Base-by-base conservation (phyloP, 306 rosid genomes). In the Rosa chinensis region DNA sequence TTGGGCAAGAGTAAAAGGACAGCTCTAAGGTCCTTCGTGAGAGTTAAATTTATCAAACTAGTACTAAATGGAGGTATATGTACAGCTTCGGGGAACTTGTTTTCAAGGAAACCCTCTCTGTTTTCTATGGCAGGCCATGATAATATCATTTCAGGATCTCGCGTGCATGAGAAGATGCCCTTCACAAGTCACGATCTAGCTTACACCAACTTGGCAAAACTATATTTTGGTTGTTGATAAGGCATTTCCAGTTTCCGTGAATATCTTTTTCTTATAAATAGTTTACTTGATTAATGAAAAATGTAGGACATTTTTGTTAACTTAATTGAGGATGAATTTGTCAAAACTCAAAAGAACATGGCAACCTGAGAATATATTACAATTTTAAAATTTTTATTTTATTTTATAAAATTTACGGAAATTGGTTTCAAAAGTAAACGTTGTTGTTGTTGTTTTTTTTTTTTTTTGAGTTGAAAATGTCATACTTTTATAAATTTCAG, bases 131-230 rank as follows among this genome's bases (percentile, higher is more conserved):
- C 49, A 67, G 72, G 72, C 72, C 50, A 40, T 40, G 72, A 67
- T 40, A 67, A n/a, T 40, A 40, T 9, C 49, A 67, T 20, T 40
- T 67, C 49, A 67, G 12, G 71, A 40, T 48, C 45, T 66, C 45
- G 70, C 49, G 49, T 67, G 72, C 72, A 66, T 39, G 25, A 40
- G 72, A 66, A 66, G 72, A 66, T 66, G 72, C 72, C 28, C 72
- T 66, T 66, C 72, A 17, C 48, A 8, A 40, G 72, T 67, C 72
- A 40, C 72, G 21, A 67, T 67, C 72, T 10, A 8, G 64, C 64
- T 67, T 40, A 67, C 72, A 67, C 72, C 72, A 67, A 18, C 28
- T 67, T 66, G 43, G 70, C 70, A 35, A 64, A 64, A 32, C 10
- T 40, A 39, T 40, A 67, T 8, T 20, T 39, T 6, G 72, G 72